Conservation (phyloP, 2,329 filamentous ascomycete species). For the Drechslerella dactyloides region DNA sequence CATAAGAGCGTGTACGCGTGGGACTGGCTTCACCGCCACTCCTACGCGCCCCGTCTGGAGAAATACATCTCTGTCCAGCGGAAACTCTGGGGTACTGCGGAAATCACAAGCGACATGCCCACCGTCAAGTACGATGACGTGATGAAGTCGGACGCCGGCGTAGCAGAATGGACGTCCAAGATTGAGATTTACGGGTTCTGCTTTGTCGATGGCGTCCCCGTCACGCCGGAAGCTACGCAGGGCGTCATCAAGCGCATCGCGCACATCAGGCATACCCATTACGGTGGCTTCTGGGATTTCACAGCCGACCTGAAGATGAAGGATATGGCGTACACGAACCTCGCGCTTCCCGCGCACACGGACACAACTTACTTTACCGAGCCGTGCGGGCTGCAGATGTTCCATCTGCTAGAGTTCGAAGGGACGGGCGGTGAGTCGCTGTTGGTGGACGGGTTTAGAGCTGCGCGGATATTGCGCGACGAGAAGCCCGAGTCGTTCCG, state of each 20-base stretch:
- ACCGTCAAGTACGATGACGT: slow-evolving; percentile 68
- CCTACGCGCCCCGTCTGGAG: slow-evolving; percentile 56
- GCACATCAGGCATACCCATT: slow-evolving; percentile 88
- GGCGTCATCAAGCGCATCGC: slow-evolving; percentile 79
- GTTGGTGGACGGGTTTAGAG: slow-evolving; percentile 84
- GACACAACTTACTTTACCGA: slow-evolving; percentile 97
- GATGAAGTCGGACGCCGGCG: slow-evolving; percentile 65
- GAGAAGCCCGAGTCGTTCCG: slow-evolving; percentile 67
- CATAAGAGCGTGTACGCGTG: slow-evolving; percentile 73
- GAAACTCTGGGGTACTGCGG: slow-evolving; percentile 57
- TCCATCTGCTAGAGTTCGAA: slow-evolving; percentile 86
- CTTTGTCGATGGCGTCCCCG: slow-evolving; percentile 74
- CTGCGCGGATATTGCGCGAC: slow-evolving; percentile 66
- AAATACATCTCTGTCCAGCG: slow-evolving; percentile 58
- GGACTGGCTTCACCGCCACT: slow-evolving; percentile 66
- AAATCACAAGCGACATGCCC: slow-evolving; percentile 63
- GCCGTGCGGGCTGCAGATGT: slow-evolving; percentile 86
- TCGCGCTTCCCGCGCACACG: slow-evolving; percentile 82
- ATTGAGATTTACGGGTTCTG: slow-evolving; percentile 71
- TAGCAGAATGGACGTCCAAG: slow-evolving; percentile 68
- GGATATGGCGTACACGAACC: slow-evolving; percentile 88
- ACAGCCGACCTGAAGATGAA: slow-evolving; percentile 84
- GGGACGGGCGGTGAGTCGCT: slow-evolving; percentile 76
- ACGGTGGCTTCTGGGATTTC: slow-evolving; percentile 87
- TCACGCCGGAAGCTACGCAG: slow-evolving; percentile 73